These are phyloP conservation scores for Wallacemonas sp. DNA, from an alignment of 208 protist species.

Conservation along the genomic window DNA sequence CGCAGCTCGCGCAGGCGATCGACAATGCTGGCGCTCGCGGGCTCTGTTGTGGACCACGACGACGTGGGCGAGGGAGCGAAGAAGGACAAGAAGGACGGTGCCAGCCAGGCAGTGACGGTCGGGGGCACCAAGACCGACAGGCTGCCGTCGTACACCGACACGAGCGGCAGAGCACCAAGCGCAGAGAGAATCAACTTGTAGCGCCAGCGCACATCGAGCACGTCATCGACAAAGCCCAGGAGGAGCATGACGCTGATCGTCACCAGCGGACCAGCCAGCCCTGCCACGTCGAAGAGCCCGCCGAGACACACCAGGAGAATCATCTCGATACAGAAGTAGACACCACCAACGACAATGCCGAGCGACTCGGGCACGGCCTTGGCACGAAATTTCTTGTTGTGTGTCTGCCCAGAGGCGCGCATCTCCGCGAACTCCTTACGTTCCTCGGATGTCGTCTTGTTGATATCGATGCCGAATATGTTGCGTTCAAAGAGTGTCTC, in stretches of 20 bases:
- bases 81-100: slow-evolving; percentile 14
- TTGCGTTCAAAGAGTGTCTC: slow-evolving; percentile 75
- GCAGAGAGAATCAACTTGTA: slow-evolving; percentile 98
- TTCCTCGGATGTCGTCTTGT: slow-evolving; percentile 89
- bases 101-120: slow-evolving; percentile 30
- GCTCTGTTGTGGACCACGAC: slow-evolving; percentile 28
- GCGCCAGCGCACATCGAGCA: slow-evolving; percentile 98
- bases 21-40: not conserved
- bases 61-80: slow-evolving; percentile 13
- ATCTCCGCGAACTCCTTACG: slow-evolving; percentile 47
- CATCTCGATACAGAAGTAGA: slow-evolving; percentile 79
- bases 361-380: slow-evolving; percentile 71
- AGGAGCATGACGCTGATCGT: slow-evolving; percentile 98
- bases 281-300: slow-evolving; percentile 33
- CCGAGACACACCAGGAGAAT: slow-evolving; percentile 36
- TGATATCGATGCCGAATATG: slow-evolving; percentile 96
- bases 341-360: slow-evolving; percentile 72
- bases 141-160: slow-evolving; percentile 93
- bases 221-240: slow-evolving; percentile 99
- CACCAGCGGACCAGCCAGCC: slow-evolving; percentile 84
- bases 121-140: slow-evolving; percentile 89
- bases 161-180: slow-evolving; percentile 94
- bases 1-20: slow-evolving; percentile 6
- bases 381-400: slow-evolving; percentile 30
- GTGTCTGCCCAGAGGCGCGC: slow-evolving; percentile 25